Conservation (phyloP, 371 early-diverging fungal genomes). For the Mucor sp. region DNA sequence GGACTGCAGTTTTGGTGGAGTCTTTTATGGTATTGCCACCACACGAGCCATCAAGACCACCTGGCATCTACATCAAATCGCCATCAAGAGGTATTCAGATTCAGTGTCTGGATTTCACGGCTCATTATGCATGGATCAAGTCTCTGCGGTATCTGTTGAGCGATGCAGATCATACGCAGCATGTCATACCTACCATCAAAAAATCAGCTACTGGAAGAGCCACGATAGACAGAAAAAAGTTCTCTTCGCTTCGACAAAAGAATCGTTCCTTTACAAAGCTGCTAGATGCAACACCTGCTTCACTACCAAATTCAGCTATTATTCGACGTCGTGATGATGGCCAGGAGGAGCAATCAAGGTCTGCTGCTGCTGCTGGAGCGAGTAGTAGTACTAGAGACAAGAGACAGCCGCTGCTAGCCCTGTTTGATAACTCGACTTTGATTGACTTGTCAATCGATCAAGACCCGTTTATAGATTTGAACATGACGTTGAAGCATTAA, state of each 20-base stretch:
- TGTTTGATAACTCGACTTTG: not conserved
- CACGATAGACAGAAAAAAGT: not conserved
- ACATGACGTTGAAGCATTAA: not conserved
- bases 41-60: slow-evolving; percentile 35
- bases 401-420: not conserved
- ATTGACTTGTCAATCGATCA: not conserved
- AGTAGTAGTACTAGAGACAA: no score
- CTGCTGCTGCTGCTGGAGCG: no score
- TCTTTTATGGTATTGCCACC: slow-evolving; percentile 41
- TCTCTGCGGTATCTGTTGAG: not conserved
- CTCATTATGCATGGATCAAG: slow-evolving; percentile 61
- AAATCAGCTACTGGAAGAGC: not conserved
- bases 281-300: not conserved
- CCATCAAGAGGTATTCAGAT: slow-evolving; percentile 59
- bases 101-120: slow-evolving; percentile 56
- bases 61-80: slow-evolving; percentile 61
- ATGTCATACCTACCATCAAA: not conserved
- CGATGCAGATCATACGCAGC: not conserved
- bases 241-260: not conserved
- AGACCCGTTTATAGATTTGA: not conserved
- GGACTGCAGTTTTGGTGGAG: slow-evolving; percentile 41
- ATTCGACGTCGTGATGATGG: no score
- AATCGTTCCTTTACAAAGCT: not conserved
- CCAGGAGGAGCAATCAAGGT: no score
- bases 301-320: not conserved